phyloP scores from a whole-genome alignment of 2,329 filamentous ascomycete genomes.

The Phaeosphaeriaceae sp. region DNA sequence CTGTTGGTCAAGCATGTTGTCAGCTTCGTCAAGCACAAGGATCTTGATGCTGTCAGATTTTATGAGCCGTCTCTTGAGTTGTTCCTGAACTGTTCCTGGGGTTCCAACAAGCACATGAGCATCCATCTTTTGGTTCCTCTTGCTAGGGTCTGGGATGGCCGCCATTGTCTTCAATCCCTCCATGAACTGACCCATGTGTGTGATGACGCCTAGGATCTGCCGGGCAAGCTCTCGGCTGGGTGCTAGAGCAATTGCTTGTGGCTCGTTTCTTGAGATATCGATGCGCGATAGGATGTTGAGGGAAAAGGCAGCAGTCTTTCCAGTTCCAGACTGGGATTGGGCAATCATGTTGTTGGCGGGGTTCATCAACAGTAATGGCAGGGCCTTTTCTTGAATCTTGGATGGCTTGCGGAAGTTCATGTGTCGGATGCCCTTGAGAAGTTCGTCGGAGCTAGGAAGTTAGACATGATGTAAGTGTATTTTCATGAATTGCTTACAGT shows the following conservation, averaged over 20 bases:
- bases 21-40: slow-evolving; percentile 93
- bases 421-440: slow-evolving; percentile 68
- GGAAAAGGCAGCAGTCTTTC: slow-evolving; percentile 96
- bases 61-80: slow-evolving; percentile 78
- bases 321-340: slow-evolving; percentile 98
- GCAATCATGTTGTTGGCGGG: slow-evolving; percentile 95
- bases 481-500: slow-evolving; percentile 66
- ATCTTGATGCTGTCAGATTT: slow-evolving; percentile 75
- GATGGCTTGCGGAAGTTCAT: slow-evolving; percentile 95
- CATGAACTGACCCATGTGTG: slow-evolving; percentile 83
- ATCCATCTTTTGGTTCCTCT: slow-evolving; percentile 71
- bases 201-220: slow-evolving; percentile 88
- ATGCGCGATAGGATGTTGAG: slow-evolving; percentile 88
- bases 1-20: slow-evolving; percentile 98
- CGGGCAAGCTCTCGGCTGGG: slow-evolving; percentile 93
- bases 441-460: slow-evolving; percentile 51
- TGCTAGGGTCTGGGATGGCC: slow-evolving; percentile 79
- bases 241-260: slow-evolving; percentile 87
- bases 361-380: slow-evolving; percentile 84
- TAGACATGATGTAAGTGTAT: slow-evolving; percentile 8
- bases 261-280: slow-evolving; percentile 72
- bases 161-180: slow-evolving; percentile 76
- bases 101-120: slow-evolving; percentile 89
- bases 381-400: slow-evolving; percentile 94
- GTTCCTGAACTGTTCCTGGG: slow-evolving; percentile 88